Base-by-base conservation (phyloP, 148 eudicot species). In the Rheum nobile region DNA sequence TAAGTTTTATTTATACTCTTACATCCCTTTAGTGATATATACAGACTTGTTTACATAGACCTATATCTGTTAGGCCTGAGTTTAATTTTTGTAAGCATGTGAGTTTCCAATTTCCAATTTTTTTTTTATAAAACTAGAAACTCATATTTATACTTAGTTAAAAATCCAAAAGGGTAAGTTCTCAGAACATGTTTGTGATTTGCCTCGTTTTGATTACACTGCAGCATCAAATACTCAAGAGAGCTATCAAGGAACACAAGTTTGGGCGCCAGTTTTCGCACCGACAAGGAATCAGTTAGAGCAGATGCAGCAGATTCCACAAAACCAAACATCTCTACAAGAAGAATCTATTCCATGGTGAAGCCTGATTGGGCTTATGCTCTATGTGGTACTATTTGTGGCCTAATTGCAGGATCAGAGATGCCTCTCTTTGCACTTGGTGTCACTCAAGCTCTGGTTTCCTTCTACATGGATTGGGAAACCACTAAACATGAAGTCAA, bases 351-450 rank as follows among this genome's bases (percentile, higher is more conserved):
- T 59, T 87, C 97, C 22, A 87, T 95, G 99, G 85, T 88, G 31
- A 83, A 89, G 28, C 91, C 96, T 21, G 99, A 95, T 79, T 91
- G 97, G 99, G 75, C 48, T 65, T 90, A 95, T 65, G 97, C 91
- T 32, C 79, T 86, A 55, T 74, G 79, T 71, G 96, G 97, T 68
- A 88, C 99, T 55, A 75, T 95, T 38, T 85, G 90, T 81, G 90
- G 89, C 37, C 83, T 91, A 38, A 80, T 90, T 72, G 86, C 91
- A 11, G 99, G 99, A 71, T 84, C 99, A 0, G 91, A 87, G 74
- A 83, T 91, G 87, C 99, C 97, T 46, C 94, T 91, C 22, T 95
- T 95, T 74, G 99, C 99, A 46, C 96, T 95, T 65, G 99, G 99
- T 71, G 86, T 95, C 59, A 86, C 93, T 39, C 96, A 95, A 75